Base-by-base conservation (phyloP, 2,329 filamentous ascomycete genomes). In the Elsinoe fawcettii region DNA sequence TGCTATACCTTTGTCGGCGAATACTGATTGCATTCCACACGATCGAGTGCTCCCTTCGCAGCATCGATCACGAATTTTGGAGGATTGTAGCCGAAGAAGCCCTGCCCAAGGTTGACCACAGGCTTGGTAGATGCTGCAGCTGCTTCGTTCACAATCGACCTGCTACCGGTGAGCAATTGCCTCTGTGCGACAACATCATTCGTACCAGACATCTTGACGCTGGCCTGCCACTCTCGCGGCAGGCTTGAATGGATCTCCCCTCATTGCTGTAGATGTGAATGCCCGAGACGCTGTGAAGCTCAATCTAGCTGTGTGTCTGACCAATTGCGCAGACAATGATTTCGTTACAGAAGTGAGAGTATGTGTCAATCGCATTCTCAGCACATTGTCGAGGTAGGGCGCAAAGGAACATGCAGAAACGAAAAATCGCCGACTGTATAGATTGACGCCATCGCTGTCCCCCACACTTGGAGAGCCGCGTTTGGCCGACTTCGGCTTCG, bases 21-120 rank as follows among this genome's bases (percentile, higher is more conserved):
- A 79, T 99, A 99, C 77, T 99, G 93, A 73, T 99, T 99, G 80
- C 92, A 96, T 64, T 97, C 93, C 20, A 99, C 92, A 54, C 84
- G 81, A 68, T 96, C 86, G 54, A 99, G 80, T 37, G 92, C 91
- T 37, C 86, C 77, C 73, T 96, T 97, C 54, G 93, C 93, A 41
- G 93, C 93, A 65, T 96, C 82, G 62, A 96, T 77, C 62, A 96
- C 90, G 72, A 96, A 97, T 34, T 85, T 73, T 6, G 92, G 92
- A 58, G 92, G 92, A 69, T 97, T 97, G 73, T 97, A 97, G 59
- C 92, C 92, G 65, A 90, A 91, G 78, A 90, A 90, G 56, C 83
- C 82, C 71, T 86, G 83, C 54, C 83, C 83, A 82, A 86, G 85
- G 70, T 86, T 86, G 60, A 85, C 80, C 60, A 85, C 83, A 53